Evolutionary conservation across 75 land plant genomes (phyloP), one percentile per base, ranked within the genome.

Genomic region (Selaginella moellendorffii): DNA sequence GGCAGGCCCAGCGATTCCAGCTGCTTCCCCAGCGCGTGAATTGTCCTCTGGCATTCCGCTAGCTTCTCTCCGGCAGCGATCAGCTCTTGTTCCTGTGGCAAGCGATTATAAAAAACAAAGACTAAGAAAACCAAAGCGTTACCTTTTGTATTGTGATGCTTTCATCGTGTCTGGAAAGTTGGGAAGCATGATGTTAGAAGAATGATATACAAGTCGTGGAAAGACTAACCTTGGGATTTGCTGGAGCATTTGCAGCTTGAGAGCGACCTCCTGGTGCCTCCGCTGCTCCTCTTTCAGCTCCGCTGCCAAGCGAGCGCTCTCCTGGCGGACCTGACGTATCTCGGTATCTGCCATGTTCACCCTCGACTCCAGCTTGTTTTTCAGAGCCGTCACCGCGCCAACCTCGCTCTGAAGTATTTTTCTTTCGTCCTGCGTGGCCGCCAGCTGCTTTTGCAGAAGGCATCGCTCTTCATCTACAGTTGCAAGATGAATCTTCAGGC

Each of bases 1-100:
- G 46, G 46, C 14, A 36, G 46, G 14, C 46, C 74, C 20, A 86
- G 74, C 22, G 81, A 80, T 65, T 83, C 70, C 30, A 86, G 65
- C 65, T 83, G 86, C 61, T 61, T 72, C 22, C 82, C 76, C 0
- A 86, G 78, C 30, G 79, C 75, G 5, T 74, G 75, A 52, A 86
- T 83, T 56, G 90, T 83, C 61, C 79, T 66, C 70, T 83, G 86
- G 46, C 86, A 86, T 68, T 83, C 86, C 9, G 78, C 78, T 20
- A 86, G 69, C 63, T 83, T 86, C 23, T 75, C 78, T 58, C 86
- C 83, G 53, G 86, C 83, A 2, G 69, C 67, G 18, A 71, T 79
- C 20, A 78, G 51, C 17, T 83, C 86, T 71, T 74, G 78, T 65
- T 86, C 83, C 77, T 71, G 74, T n/a, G n/a, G n/a, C n/a, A n/a